Evolutionary conservation across 768 basidiomycete species (phyloP), one percentile per base, ranked within the genome.

Genomic region (Termitomyces sp.): DNA sequence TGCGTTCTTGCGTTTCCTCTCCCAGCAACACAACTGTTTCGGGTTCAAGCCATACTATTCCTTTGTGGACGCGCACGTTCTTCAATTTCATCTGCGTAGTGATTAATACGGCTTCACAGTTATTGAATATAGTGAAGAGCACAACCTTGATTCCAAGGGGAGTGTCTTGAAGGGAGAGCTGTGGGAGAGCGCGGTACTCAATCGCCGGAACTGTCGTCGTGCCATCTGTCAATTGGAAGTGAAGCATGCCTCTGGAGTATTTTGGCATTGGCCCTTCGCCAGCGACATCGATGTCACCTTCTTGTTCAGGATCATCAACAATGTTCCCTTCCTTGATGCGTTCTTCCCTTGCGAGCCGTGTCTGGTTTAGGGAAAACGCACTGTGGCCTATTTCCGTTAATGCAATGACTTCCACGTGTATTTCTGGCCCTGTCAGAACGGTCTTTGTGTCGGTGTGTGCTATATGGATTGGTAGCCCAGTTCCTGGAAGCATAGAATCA

Each of bases 381-480:
- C 93, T 93, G 43, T 82, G 74, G 0, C 87, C 91, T 21, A 97
- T 86, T 55, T 98, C 95, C 17, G 84, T 90, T n/a, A 96, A 81
- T 14, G 82, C 77, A 17, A 75, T 71, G 27, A 97, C 80, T 65
- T 97, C 88, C 10, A 95, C 87, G 37, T 92, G 82, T 32, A 90
- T 71, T 1, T 87, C 83, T 6, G 74, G 66, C 0, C 75, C 73
- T 10, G 68, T 64, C 2, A 80, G 68, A 5, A 61, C 62, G 11
- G 65, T 65, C 14, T 65, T 69, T 19, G 78, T 76, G 72, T 68
- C 7, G 71, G 60, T 10, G 12, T 70, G 59, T 7, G 71, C 59
- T 47, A 83, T 65, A 58, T 81, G 64, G 8, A 60, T 63, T 9
- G 86, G 84, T 7, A 93, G 77, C 1, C 92, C 92, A 0, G 91